Evolutionary conservation across 2,329 filamentous ascomycete species (phyloP).

Genomic region (Biscogniauxia marginata): DNA sequence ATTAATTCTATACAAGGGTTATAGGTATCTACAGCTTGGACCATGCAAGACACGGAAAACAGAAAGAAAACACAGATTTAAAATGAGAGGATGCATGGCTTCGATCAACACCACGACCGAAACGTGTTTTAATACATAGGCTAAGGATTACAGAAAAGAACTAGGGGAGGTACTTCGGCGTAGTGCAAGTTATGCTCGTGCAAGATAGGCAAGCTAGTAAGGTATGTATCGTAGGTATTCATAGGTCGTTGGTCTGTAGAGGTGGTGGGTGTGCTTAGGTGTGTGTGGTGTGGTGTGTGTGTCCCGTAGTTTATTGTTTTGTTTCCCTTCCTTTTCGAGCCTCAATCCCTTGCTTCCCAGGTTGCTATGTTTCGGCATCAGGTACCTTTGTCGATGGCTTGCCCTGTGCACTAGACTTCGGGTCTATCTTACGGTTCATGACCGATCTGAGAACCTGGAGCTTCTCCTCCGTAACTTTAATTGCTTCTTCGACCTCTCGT

Average conservation of each 20-base stretch:
- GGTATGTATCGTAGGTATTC: not conserved
- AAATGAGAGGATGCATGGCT: not conserved
- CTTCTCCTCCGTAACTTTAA: constrained; percentile 82
- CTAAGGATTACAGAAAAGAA: not conserved
- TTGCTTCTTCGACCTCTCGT: constrained; percentile 74
- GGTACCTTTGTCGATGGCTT: constrained; percentile 6
- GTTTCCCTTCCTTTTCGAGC: not conserved
- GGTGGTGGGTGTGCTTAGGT: not conserved
- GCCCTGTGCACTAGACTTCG: constrained; percentile 11
- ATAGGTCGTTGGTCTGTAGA: not conserved
- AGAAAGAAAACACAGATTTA: not conserved
- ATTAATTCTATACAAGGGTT: not conserved
- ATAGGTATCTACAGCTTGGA: not conserved
- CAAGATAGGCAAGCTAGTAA: not conserved
- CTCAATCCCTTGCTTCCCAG: not conserved
- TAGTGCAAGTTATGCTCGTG: not conserved
- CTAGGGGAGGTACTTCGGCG: not conserved
- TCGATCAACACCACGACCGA: not conserved
- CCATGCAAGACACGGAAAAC: not conserved
- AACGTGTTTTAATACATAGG: not conserved
- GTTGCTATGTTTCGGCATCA: not conserved
- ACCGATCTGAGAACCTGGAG: constrained; percentile 74
- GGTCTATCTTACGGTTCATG: constrained; percentile 55
- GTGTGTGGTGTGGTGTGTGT: no score
- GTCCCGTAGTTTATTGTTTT: not conserved